Evolutionary conservation across 257 asterid genomes (phyloP), one percentile per base, ranked within the genome.

Genomic region (Capsicum rhomboideum): DNA sequence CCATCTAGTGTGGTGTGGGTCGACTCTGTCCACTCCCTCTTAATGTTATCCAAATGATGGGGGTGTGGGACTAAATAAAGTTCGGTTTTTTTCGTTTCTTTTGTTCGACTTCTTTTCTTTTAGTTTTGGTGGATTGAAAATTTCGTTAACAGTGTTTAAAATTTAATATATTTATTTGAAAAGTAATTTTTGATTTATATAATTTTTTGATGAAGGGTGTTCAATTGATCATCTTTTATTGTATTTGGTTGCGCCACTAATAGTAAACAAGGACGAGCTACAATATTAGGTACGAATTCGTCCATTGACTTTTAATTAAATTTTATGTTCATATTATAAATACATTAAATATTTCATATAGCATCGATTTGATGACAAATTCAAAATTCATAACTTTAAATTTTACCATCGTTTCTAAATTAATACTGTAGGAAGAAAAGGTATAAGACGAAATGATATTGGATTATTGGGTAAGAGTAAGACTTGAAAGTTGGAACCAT

Each of bases 11-110:
- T 21, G n/a, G n/a, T n/a, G n/a, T 67, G 81, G 81, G 44, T 75
- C 81, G 37, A 49, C 23, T 77, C 17, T 77, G 63, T 77, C 82
- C 82, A 77, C 82, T 77, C 82, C 82, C 82, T 77, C 63, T 20
- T 2, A 8, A 8, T 50, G 59, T 77, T 77, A 77, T 77, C 82
- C 82, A 67, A 67, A 67, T 8, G 7, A 67, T 31, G 26, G 46
- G 14, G 7, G 28, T 8, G 40, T n/a, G 34, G 68, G 68, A 61
- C 31, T 4, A 29, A 14, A 29, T 13, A 31, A 67, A 67, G n/a
- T 13, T 8, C 46, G 2, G 1, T 20, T 16, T 14, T 61, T 61
- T 10, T 31, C 3, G 29, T 61, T 61, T 9, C 26, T 59, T 23
- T 59, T 59, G 1, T 10, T 21, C 31, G 14, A 23, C 0, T 8